phyloP scores from a whole-genome alignment of 805 yeast species.

The Saccharomycopsis schoenii region DNA sequence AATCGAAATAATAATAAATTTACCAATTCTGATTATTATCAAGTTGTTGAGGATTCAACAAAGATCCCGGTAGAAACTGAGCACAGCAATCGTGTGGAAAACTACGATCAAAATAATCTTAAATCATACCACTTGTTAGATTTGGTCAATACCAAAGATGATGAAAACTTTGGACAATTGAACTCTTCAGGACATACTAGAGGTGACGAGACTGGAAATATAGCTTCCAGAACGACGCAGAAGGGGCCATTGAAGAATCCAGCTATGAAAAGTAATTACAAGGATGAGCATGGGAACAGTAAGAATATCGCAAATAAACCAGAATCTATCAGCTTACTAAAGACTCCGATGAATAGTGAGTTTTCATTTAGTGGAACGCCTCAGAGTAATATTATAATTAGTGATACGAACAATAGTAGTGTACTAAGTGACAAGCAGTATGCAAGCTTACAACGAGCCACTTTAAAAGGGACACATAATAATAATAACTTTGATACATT shows the following conservation, averaged over 20 bases:
- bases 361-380: not conserved
- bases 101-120: not conserved
- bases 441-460: not conserved
- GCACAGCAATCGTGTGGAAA: not conserved
- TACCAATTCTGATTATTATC: no score
- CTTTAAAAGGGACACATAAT: not conserved
- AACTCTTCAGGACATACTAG: no score
- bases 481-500: not conserved
- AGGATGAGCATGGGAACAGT: not conserved
- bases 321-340: not conserved
- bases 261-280: conserved; percentile 24
- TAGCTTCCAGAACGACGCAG: no score
- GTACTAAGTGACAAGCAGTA: not conserved
- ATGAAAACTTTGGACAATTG: conserved; percentile 36
- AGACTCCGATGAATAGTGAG: not conserved
- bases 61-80: no score
- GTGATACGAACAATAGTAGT: not conserved
- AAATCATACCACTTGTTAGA: not conserved
- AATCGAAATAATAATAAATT: no score
- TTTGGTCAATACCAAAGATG: conserved; percentile 56
- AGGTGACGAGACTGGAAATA: conserved; percentile 45
- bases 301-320: not conserved
- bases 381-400: not conserved
- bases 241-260: no score
- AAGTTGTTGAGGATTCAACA: no score